Evolutionary conservation across 2,329 filamentous ascomycete species (phyloP), one percentile per base, ranked within the genome.

Genomic region (Colletotrichum sp.): DNA sequence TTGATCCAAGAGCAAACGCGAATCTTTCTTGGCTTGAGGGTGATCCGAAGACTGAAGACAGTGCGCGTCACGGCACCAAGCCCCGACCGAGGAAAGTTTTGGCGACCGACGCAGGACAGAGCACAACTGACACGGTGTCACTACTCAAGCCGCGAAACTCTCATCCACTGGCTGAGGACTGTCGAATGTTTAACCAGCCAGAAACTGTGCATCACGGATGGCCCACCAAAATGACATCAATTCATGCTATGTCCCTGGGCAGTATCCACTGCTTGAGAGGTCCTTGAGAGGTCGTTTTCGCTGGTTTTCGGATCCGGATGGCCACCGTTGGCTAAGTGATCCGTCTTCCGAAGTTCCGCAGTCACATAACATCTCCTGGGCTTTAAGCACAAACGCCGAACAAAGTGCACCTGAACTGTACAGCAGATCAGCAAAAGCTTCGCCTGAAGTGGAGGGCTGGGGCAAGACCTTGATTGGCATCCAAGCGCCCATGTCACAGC

Each of bases 371-470:
- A 26, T 28, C 15, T 30, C 59, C 69, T 39, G 32, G 52, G 26
- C 34, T 30, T 32, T 28, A 59, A 65, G 21, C 62, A 64, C 66
- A 44, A 24, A n/a, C 16, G 28, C 30, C 28, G 34, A 59, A 52
- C 34, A 52, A 26, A 55, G 16, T n/a, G 59, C 10, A 30, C 21
- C 57, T 18, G 57, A 69, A 64, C 63, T 49, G 39, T 10, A 60
- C 16, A 76, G 26, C 16, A 69, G 70, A 76, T 68, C 44, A 64
- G 70, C 69, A 69, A 72, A 73, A 76, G 69, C 69, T 76, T 76
- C 69, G 73, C 69, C 55, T 59, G 69, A 75, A 72, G 73, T 75
- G 63, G 72, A 57, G 72, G 39, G 52, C 30, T n/a, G 24, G 55
- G 26, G 62, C 62, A 52, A 75, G 39, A 44, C 18, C 72, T 39